Base-by-base conservation (phyloP, 106 monocot genomes). In the Phalaenopsis equestris region DNA sequence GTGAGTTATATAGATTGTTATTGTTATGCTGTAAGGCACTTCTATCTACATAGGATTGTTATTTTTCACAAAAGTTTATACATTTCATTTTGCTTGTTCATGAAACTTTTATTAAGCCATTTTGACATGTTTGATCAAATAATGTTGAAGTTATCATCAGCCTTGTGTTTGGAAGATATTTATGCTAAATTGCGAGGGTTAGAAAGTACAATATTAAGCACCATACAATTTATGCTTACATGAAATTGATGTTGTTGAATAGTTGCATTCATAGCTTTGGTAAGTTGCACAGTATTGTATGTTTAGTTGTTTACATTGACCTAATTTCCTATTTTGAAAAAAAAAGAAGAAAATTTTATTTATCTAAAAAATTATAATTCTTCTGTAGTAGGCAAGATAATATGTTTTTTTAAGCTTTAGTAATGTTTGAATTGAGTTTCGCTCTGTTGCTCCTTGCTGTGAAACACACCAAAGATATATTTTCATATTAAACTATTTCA, bases 1-100 rank as follows among this genome's bases (percentile, higher is more conserved):
- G 91, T 91, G 75, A 87, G 91, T 82, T 67, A 3, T 38, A 30
- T 3, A 5, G 30, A 56, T 41, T 1, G 30, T 56, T 8, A 30
- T 57, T n/a, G 43, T 74, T 74, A 42, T 74, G 2, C 19, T 19
- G 43, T 61, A 2, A n/a, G 19, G 21, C 61, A 61, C 8, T 21
- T 61, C 21, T 21, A 61, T 61, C n/a, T 8, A 21, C 4, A 3
- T 61, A 61, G 61, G 6, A 0, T n/a, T n/a, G 21, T 21, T 61
- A 61, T 21, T 61, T 30, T 21, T 61, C 61, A 61, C 61, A 61
- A 61, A 61, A 61, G 21, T 61, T 61, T 21, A 5, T 61, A 5
- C 21, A n/a, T 61, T 61, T 19, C n/a, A 61, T n/a, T 61, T 61
- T 61, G 21, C n/a, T 61, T 21, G 61, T 61, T n/a, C 4, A 21